phyloP scores from a whole-genome alignment of 768 basidiomycete genomes.

The Suillus cothurnatus region DNA sequence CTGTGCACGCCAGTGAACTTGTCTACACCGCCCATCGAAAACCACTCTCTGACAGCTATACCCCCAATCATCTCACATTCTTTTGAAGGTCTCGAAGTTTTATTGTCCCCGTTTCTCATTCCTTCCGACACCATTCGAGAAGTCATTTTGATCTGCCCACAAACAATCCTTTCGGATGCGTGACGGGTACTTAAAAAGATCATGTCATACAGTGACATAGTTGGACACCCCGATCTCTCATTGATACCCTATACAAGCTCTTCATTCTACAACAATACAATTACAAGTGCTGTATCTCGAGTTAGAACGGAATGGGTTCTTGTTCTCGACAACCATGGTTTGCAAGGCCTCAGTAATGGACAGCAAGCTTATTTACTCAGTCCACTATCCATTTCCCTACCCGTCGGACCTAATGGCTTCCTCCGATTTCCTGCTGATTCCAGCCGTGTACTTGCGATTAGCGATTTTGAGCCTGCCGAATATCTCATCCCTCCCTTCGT shows the following conservation, averaged over 20 bases:
- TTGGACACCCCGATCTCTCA: constrained; percentile 45
- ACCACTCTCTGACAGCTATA: constrained; percentile 46
- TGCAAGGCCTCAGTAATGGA: constrained; percentile 36
- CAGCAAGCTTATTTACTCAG: constrained; percentile 44
- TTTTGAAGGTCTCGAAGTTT: constrained; percentile 32
- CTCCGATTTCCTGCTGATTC: constrained; percentile 23
- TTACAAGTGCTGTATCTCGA: constrained; percentile 40
- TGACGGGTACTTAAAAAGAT: constrained; percentile 37
- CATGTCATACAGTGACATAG: constrained; percentile 29
- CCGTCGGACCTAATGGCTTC: constrained; percentile 45
- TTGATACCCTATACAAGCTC: constrained; percentile 35
- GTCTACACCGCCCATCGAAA: constrained; percentile 17
- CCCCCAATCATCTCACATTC: constrained; percentile 47
- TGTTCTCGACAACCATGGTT: constrained; percentile 49
- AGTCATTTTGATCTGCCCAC: constrained; percentile 50
- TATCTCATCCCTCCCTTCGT: constrained; percentile 68
- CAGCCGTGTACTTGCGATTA: constrained; percentile 36
- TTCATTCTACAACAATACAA: constrained; percentile 24
- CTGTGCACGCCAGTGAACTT: not conserved
- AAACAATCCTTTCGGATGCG: constrained; percentile 35
- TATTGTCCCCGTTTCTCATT: constrained; percentile 43
- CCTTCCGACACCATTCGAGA: constrained; percentile 40
- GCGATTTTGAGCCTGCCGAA: constrained; percentile 39
- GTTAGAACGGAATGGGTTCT: constrained; percentile 53
- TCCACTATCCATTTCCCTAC: constrained; percentile 38